Evolutionary conservation across 257 asterid genomes (phyloP).

Genomic region (Mentha longifolia): DNA sequence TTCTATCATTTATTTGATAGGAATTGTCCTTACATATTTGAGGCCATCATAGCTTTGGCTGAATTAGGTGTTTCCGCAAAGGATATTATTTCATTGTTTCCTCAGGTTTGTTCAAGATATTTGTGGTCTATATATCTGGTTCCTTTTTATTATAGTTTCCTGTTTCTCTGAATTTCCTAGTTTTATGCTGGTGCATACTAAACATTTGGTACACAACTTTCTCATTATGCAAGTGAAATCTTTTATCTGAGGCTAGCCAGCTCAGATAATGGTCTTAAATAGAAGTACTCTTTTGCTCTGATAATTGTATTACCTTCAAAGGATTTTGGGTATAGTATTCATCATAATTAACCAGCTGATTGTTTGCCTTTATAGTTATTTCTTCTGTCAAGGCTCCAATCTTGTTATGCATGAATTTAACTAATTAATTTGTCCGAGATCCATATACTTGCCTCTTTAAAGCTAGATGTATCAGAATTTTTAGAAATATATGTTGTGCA

Average conservation of each 20-base stretch:
- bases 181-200: constrained; percentile 24
- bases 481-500: constrained; percentile 25
- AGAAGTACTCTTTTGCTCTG: constrained; percentile 11
- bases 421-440: background rate
- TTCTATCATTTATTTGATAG: constrained; percentile 47
- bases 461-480: constrained; percentile 28
- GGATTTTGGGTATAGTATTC: constrained; percentile 23
- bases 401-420: no score
- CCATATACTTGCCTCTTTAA: constrained; percentile 5
- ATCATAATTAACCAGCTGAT: constrained; percentile 7
- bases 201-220: constrained; percentile 15
- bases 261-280: constrained; percentile 20
- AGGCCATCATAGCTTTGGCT: constrained; percentile 90
- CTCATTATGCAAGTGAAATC: constrained; percentile 22
- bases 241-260: constrained; percentile 23
- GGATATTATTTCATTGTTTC: constrained; percentile 77
- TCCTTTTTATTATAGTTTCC: constrained; percentile 25
- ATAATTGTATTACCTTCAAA: constrained; percentile 22
- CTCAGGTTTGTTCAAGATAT: constrained; percentile 66
- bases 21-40: constrained; percentile 81
- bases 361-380: background rate
- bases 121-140: constrained; percentile 20
- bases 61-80: constrained; percentile 85
- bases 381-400: no score
- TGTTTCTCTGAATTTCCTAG: constrained; percentile 10